phyloP scores from a whole-genome alignment of 192 early-diverging fungal species.

The Haplosporangium gracile region DNA sequence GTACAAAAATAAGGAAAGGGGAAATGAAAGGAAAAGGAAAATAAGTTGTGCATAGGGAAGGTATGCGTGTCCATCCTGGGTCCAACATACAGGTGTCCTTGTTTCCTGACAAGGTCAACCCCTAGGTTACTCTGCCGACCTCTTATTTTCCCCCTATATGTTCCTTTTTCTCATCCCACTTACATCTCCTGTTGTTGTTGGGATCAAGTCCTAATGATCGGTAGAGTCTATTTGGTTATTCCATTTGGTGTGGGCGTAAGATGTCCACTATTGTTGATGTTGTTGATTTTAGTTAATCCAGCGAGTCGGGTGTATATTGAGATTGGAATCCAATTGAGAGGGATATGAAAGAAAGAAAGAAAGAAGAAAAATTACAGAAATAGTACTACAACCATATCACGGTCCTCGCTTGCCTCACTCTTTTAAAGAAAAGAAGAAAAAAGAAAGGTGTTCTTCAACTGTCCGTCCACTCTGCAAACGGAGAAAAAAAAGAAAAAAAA shows the following conservation, averaged over 20 bases:
- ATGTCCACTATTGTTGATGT: background rate
- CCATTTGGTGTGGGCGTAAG: too few relatives aligned
- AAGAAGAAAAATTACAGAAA: background rate
- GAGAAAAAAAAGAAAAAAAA: background rate
- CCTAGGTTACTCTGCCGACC: background rate
- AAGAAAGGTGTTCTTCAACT: background rate
- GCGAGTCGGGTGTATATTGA: background rate
- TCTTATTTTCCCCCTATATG: background rate
- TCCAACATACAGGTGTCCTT: background rate
- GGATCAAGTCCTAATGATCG: too few relatives aligned
- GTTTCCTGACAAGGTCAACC: background rate
- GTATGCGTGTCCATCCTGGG: background rate
- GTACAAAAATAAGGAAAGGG: background rate
- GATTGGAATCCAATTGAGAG: background rate
- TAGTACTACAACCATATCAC: background rate
- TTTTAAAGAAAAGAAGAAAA: slow-evolving; percentile 1
- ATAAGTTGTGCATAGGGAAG: background rate
- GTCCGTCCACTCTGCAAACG: background rate
- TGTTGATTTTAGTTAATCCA: background rate
- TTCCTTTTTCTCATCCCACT: background rate
- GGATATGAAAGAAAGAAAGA: background rate
- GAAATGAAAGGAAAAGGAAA: background rate
- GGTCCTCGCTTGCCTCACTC: background rate
- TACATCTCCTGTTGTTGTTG: too few relatives aligned
- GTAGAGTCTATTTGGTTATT: too few relatives aligned